Conservation (phyloP, 306 rosid genomes). For the Dicorynia guianensis region DNA sequence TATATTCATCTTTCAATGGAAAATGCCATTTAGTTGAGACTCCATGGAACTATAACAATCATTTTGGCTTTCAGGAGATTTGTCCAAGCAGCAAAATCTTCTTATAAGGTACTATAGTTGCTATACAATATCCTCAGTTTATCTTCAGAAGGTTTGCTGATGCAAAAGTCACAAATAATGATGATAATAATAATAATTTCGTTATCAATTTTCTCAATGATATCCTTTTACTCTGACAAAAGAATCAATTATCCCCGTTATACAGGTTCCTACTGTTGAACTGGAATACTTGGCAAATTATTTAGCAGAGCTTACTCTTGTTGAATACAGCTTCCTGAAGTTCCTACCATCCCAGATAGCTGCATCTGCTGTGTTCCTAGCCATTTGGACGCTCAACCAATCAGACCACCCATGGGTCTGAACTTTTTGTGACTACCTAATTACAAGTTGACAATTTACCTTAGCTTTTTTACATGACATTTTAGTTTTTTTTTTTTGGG, state of each 20-base stretch:
- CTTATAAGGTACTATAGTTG: constrained; percentile 61
- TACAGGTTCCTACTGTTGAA: constrained; percentile 67
- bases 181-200: constrained; percentile 5
- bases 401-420: constrained; percentile 87
- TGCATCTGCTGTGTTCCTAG: constrained; percentile 89
- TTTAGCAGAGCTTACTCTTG: constrained; percentile 83
- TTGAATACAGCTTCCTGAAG: constrained; percentile 72
- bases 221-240: too few relatives aligned
- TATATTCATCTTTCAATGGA: neutral
- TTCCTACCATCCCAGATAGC: constrained; percentile 86
- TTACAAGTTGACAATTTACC: constrained; percentile 6
- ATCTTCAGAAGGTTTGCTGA: constrained; percentile 15
- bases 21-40: constrained; percentile 12
- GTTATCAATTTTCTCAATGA: neutral
- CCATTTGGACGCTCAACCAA: constrained; percentile 85
- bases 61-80: constrained; percentile 72
- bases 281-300: constrained; percentile 83
- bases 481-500: constrained; percentile 2
- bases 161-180: neutral
- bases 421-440: constrained; percentile 25
- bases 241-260: constrained; percentile 11
- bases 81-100: constrained; percentile 80
- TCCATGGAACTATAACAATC: neutral
- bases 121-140: constrained; percentile 5
- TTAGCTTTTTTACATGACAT: neutral